Evolutionary conservation across 495 filamentous ascomycete species (phyloP), one percentile per base, ranked within the genome.

Genomic region (Glarea lozoyensis): DNA sequence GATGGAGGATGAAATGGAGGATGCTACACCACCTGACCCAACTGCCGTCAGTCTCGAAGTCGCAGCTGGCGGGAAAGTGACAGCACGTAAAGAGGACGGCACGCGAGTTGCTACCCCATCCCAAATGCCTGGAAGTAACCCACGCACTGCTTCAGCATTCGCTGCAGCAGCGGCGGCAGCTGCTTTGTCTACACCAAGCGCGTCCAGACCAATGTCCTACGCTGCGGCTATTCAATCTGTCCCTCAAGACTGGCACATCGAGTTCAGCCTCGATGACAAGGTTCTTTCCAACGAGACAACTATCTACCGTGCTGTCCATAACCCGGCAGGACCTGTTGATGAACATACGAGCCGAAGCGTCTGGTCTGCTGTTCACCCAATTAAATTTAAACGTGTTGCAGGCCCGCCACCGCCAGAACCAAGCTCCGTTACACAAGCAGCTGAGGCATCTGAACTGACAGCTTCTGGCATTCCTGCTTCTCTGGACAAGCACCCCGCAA

Each of bases 211-310:
- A 1, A 67, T 76, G 61, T 90, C 88, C 0, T 95, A 94, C 56
- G 83, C 88, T 12, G 85, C 84, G 25, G 86, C 88, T 4, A 75
- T 92, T 50, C 81, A 86, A 52, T 54, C 78, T 20, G 59, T 75
- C 3, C 87, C 88, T n/a, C 82, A 88, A 46, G 92, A 97, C 56
- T 99, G 93, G 93, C 92, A 99, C 53, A 85, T 99, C 31, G 86
- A 97, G 54, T 99, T 99, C 61, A 93, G 78, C 50, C 79, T 96
- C 42, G 81, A 88, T 47, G 86, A 77, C 35, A 82, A 88, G 55
- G 74, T 83, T 0, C 81, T 96, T 50, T 70, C 84, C 1, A 89
- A 86, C 50, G 90, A 96, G 49, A 97, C 86, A 2, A 99, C 93
- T 0, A 89, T 99, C 46, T 99, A 97, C 57, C 82, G 89, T 32